A percentile compares a stretch with the other conserved stretches of the same genome.
phyloP scores from a whole-genome alignment of 768 basidiomycete species.

The Boletus vinaceobasis region DNA sequence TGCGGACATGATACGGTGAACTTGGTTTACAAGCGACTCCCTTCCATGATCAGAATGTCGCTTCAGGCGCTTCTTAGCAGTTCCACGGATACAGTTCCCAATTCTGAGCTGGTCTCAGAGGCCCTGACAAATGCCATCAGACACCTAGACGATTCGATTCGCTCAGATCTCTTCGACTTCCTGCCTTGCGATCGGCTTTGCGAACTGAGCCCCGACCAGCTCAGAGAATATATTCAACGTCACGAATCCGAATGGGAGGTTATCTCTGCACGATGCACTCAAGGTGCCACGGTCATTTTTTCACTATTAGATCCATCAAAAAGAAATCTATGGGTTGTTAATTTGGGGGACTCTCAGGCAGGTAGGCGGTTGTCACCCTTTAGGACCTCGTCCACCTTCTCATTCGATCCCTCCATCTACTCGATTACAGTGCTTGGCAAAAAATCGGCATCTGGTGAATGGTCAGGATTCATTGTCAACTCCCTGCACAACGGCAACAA shows the following conservation, averaged over 20 bases:
- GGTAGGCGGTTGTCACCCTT: conserved; percentile 16
- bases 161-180: conserved; percentile 41
- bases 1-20: conserved; percentile 48
- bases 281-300: conserved; percentile 33
- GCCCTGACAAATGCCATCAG: conserved; percentile 37
- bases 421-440: conserved; percentile 19
- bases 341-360: conserved; percentile 36
- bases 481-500: conserved; percentile 32
- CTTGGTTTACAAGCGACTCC: conserved; percentile 39
- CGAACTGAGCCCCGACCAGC: conserved; percentile 37
- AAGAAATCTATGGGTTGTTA: conserved; percentile 32
- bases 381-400: background rate
- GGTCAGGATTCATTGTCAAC: conserved; percentile 23
- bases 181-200: conserved; percentile 37
- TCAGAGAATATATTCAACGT: conserved; percentile 39
- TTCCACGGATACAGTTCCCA: conserved; percentile 15
- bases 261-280: conserved; percentile 32
- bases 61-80: conserved; percentile 36
- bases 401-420: background rate
- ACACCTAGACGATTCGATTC: conserved; percentile 42
- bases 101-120: conserved; percentile 36
- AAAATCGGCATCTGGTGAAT: conserved; percentile 17
- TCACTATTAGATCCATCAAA: conserved; percentile 29
- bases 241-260: conserved; percentile 36
- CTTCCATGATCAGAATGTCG: conserved; percentile 37